A percentile compares a stretch with the other conserved stretches of the same genome.
Conservation (phyloP, 306 rosid genomes). For the Vigna trinervia region DNA sequence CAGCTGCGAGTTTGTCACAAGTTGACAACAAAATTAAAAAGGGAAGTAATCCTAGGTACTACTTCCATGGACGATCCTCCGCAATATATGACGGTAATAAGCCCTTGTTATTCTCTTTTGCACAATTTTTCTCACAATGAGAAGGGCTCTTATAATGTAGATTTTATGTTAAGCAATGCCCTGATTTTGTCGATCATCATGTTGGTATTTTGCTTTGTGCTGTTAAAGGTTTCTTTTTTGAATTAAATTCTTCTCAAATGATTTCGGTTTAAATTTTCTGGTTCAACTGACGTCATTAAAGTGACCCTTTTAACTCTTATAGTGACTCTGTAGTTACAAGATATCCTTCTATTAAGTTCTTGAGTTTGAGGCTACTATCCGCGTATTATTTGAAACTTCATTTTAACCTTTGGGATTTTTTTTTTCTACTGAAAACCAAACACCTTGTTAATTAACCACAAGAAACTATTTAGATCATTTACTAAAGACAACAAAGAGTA, state of each 20-base stretch:
- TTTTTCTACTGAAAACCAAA: not conserved
- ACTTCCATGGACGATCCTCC: constrained; percentile 79
- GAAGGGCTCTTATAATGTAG: constrained; percentile 5
- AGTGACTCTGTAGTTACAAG: not conserved
- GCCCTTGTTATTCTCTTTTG: constrained; percentile 25
- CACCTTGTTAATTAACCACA: not conserved
- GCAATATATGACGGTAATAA: constrained; percentile 74
- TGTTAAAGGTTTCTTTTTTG: constrained; percentile 11
- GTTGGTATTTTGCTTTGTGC: not conserved
- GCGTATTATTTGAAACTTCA: not conserved
- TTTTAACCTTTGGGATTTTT: not conserved
- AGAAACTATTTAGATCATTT: constrained; percentile 14
- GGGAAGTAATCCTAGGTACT: constrained; percentile 90
- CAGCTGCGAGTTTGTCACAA: constrained; percentile 96
- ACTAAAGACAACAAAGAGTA: not conserved
- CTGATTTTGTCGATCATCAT: constrained; percentile 1
- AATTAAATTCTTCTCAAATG: not conserved
- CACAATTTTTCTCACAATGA: not conserved
- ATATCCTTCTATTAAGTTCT: not conserved
- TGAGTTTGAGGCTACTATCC: not conserved
- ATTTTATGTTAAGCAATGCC: constrained; percentile 22
- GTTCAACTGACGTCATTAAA: not conserved
- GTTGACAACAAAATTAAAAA: constrained; percentile 78
- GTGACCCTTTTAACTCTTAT: constrained; percentile 23
- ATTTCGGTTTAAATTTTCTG: not conserved